Evolutionary conservation across 1,139 yeast species (phyloP).

Genomic region (Wickerhamomyces sp.): DNA sequence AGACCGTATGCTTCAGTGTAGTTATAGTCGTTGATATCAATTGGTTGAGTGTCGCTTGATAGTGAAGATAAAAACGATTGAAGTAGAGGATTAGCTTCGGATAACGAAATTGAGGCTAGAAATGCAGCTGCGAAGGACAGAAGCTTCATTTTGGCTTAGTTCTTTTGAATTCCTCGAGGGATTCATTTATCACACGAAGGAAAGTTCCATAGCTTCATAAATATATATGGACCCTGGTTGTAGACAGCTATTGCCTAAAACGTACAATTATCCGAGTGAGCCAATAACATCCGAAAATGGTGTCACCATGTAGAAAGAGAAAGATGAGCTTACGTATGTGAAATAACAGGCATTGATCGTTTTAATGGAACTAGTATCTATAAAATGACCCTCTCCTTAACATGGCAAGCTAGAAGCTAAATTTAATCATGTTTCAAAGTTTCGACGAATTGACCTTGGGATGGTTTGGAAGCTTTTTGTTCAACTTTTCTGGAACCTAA

Average conservation of each 20-base stretch:
- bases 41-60: not conserved
- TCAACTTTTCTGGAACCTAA: slow-evolving; percentile 81
- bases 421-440: slow-evolving; percentile 55
- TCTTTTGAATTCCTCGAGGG: no score
- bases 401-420: not conserved
- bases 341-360: not conserved
- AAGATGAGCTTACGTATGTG: not conserved
- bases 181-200: no score
- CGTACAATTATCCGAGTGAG: not conserved
- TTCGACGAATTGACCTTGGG: slow-evolving; percentile 67
- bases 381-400: not conserved
- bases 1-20: slow-evolving; percentile 3
- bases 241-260: not conserved
- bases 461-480: slow-evolving; percentile 58
- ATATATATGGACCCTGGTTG: not conserved
- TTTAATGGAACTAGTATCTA: not conserved
- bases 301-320: no score
- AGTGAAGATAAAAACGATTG: not conserved
- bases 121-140: not conserved
- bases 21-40: slow-evolving; percentile 1
- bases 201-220: not conserved
- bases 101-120: not conserved
- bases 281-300: not conserved
- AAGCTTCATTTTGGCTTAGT: not conserved
- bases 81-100: not conserved